Evolutionary conservation across 2,329 filamentous ascomycete genomes (phyloP).

Genomic region (Pseudogymnoascus sp.): DNA sequence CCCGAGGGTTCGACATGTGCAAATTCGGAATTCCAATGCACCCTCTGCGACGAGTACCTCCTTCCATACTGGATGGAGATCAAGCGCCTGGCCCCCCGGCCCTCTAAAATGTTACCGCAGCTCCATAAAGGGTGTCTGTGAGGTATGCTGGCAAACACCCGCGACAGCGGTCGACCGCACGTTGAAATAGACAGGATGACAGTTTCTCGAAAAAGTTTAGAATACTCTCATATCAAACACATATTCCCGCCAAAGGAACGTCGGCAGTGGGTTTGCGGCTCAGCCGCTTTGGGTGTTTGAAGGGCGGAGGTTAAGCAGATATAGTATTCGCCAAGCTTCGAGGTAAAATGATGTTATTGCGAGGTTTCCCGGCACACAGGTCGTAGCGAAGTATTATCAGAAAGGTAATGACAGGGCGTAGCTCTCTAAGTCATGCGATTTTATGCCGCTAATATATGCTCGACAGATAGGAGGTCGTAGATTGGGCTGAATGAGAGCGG

Average conservation of each 20-base stretch:
- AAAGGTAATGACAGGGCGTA: slow-evolving; percentile 9
- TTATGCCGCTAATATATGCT: slow-evolving; percentile 6
- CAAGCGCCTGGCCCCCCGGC: slow-evolving; percentile 36
- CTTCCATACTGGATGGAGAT: slow-evolving; percentile 20
- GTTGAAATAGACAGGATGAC: slow-evolving; percentile 40
- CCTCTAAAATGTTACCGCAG: slow-evolving; percentile 35
- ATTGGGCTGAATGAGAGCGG: not conserved
- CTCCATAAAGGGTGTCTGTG: slow-evolving; percentile 35
- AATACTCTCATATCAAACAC: slow-evolving; percentile 30
- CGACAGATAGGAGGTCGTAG: not conserved
- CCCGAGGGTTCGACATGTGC: slow-evolving; percentile 4
- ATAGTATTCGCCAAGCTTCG: slow-evolving; percentile 4
- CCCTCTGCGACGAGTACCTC: slow-evolving; percentile 18
- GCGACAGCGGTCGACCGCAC: slow-evolving; percentile 36
- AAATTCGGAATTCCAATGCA: slow-evolving; percentile 5
- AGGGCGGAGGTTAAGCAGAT: slow-evolving; percentile 1
- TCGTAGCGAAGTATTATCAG: not conserved
- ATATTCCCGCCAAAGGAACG: slow-evolving; percentile 24
- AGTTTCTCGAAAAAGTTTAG: slow-evolving; percentile 28
- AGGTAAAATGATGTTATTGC: slow-evolving; percentile 10
- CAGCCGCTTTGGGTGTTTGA: slow-evolving; percentile 9
- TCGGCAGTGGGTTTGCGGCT: slow-evolving; percentile 16
- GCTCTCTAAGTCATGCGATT: not conserved
- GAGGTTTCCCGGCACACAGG: slow-evolving; percentile 2
- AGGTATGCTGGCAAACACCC: slow-evolving; percentile 40